These are phyloP conservation scores for Trichoderma harzianum DNA, from an alignment of 2,329 filamentous ascomycete genomes.

Conservation along the genomic window DNA sequence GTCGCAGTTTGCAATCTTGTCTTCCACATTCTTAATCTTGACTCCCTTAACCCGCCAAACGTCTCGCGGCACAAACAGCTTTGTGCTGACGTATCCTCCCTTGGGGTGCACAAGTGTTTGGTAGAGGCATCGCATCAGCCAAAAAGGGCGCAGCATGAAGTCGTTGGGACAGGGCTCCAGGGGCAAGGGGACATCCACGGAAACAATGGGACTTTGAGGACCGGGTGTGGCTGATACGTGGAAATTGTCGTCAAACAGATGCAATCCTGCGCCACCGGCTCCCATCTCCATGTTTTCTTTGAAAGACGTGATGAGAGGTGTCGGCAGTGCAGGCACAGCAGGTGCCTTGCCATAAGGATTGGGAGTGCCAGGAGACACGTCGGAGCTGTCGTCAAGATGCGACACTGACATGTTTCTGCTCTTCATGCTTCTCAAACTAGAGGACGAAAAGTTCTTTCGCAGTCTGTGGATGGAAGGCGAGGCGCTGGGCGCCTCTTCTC, in stretches of 20 bases:
- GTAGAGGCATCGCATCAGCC: slow-evolving; percentile 93
- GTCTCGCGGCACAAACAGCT: slow-evolving; percentile 87
- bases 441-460: slow-evolving; percentile 67
- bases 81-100: slow-evolving; percentile 87
- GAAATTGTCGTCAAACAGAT: slow-evolving; percentile 81
- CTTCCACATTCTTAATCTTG: slow-evolving; percentile 85
- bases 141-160: slow-evolving; percentile 88
- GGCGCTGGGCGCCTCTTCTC: slow-evolving; percentile 42
- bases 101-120: slow-evolving; percentile 88
- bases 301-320: slow-evolving; percentile 63
- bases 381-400: slow-evolving; percentile 58
- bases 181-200: slow-evolving; percentile 65
- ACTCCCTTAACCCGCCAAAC: slow-evolving; percentile 93
- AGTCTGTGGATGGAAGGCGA: slow-evolving; percentile 52
- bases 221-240: slow-evolving; percentile 64
- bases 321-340: slow-evolving; percentile 60
- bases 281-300: slow-evolving; percentile 51
- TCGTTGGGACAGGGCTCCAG: slow-evolving; percentile 91
- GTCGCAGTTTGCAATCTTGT: slow-evolving; percentile 91
- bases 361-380: slow-evolving; percentile 71
- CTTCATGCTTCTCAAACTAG: slow-evolving; percentile 68
- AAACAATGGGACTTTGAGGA: slow-evolving; percentile 61
- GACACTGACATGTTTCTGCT: slow-evolving; percentile 69
- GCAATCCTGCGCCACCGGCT: slow-evolving; percentile 61
- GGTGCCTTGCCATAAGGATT: slow-evolving; percentile 57